A percentile compares a stretch with the other conserved stretches of the same genome.
These are phyloP conservation scores for Cryphonectria radicalis DNA, from an alignment of 2,329 filamentous ascomycete genomes.

Conservation along the genomic window DNA sequence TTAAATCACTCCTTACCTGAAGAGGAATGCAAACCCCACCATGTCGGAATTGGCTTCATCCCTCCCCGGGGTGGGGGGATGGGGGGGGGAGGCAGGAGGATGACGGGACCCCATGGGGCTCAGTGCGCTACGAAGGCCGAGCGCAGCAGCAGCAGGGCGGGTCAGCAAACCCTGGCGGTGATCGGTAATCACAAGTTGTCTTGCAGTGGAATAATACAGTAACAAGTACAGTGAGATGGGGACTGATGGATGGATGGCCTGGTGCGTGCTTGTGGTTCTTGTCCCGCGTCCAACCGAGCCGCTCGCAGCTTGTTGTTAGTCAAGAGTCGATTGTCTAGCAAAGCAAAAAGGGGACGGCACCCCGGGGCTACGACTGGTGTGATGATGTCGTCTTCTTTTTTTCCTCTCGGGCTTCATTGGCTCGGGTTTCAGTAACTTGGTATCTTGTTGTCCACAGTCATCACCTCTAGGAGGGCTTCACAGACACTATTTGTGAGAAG, in stretches of 20 bases:
- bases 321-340: neutral
- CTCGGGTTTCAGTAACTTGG: neutral
- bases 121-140: neutral
- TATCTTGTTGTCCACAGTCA: neutral
- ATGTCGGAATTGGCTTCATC: neutral
- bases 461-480: neutral
- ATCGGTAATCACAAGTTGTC: neutral
- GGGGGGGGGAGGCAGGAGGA: neutral
- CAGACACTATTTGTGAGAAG: neutral
- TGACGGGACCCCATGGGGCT: neutral
- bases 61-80: neutral
- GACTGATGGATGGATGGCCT: neutral
- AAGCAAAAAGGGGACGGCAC: slow-evolving; percentile 16
- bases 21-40: neutral
- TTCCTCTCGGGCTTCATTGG: neutral
- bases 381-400: neutral
- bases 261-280: slow-evolving; percentile 9
- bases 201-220: neutral
- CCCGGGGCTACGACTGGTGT: neutral
- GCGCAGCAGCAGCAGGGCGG: neutral
- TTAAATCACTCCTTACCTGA: neutral
- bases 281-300: slow-evolving; percentile 29
- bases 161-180: neutral
- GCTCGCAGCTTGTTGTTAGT: neutral
- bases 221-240: neutral